Conservation (phyloP, 2,329 filamentous ascomycete species). For the Aspergillus caelatus region DNA sequence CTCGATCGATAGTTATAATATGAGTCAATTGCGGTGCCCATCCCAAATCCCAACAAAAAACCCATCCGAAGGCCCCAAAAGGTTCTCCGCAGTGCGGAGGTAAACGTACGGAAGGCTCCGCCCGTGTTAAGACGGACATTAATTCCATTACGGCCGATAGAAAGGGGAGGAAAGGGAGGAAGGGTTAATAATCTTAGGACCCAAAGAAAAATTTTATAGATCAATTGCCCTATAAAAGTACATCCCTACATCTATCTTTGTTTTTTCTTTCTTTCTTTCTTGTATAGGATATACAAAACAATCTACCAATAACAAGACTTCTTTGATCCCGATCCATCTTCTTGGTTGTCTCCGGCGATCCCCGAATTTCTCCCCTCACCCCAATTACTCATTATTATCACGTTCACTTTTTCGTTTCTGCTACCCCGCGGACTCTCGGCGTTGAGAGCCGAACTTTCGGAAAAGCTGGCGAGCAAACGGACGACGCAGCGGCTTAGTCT, state of each 20-base stretch:
- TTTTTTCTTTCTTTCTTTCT: neutral
- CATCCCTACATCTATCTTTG: neutral
- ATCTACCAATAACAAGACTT: neutral
- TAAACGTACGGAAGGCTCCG: slow-evolving; percentile 3
- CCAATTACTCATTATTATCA: neutral
- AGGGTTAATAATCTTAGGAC: slow-evolving; percentile 2
- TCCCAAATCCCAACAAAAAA: neutral
- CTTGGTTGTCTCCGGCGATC: slow-evolving; percentile 24
- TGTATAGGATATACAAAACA: neutral
- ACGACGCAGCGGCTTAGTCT: slow-evolving; percentile 58
- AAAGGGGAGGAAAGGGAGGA: slow-evolving; percentile 2
- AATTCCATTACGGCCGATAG: slow-evolving; percentile 13
- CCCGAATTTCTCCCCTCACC: slow-evolving; percentile 18
- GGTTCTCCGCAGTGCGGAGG: slow-evolving; percentile 3
- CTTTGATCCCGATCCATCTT: neutral
- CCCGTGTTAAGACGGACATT: neutral
- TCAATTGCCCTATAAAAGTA: neutral
- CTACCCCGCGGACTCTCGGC: slow-evolving; percentile 34
- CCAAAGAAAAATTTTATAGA: neutral
- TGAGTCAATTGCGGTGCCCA: neutral
- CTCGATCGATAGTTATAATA: neutral
- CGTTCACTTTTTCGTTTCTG: neutral
- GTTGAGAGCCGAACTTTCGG: slow-evolving; percentile 39
- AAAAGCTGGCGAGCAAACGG: slow-evolving; percentile 53
- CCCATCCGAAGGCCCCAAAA: neutral